These are phyloP conservation scores for Thalassiosira exigua DNA, from an alignment of 352 stramenopile genomes.

Conservation along the genomic window DNA sequence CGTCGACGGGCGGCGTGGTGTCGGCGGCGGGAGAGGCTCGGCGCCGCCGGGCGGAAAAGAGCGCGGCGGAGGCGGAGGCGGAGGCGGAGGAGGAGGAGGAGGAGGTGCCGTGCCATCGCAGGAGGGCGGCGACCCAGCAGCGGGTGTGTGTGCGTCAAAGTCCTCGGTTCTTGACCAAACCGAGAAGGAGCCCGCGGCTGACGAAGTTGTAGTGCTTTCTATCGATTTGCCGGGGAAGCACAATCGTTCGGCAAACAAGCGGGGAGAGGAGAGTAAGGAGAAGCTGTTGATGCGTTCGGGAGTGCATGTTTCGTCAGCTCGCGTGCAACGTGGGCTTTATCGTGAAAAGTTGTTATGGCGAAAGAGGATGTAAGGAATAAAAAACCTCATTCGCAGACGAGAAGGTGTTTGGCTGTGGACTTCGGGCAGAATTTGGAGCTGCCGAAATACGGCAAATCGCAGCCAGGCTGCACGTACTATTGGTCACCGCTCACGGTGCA, in stretches of 20 bases:
- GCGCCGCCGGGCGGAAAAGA: too few relatives aligned
- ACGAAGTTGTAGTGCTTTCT: neutral
- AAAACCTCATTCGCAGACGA: conserved; percentile 1
- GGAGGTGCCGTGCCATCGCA: too few relatives aligned
- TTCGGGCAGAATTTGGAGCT: conserved; percentile 54
- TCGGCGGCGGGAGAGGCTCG: too few relatives aligned
- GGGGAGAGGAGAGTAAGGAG: conserved; percentile 2
- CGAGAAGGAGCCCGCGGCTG: neutral
- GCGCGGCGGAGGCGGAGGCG: neutral
- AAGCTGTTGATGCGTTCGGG: conserved; percentile 13
- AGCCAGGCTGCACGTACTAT: conserved; percentile 49
- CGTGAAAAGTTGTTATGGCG: neutral
- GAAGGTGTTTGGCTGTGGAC: conserved; percentile 22
- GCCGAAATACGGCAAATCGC: conserved; percentile 26
- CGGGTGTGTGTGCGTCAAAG: too few relatives aligned
- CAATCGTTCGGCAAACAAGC: neutral
- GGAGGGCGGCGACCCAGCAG: too few relatives aligned
- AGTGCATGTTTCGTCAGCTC: conserved; percentile 23
- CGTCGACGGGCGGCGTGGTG: too few relatives aligned
- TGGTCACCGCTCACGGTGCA: conserved; percentile 32
- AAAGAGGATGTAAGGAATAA: conserved; percentile 15
- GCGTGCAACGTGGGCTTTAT: conserved; percentile 16
- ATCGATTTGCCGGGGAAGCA: too few relatives aligned
- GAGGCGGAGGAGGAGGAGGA: neutral
- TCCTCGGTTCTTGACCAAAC: too few relatives aligned